Base-by-base conservation (phyloP, 139 green algal genomes). In the Diplosphaera chodatii region DNA sequence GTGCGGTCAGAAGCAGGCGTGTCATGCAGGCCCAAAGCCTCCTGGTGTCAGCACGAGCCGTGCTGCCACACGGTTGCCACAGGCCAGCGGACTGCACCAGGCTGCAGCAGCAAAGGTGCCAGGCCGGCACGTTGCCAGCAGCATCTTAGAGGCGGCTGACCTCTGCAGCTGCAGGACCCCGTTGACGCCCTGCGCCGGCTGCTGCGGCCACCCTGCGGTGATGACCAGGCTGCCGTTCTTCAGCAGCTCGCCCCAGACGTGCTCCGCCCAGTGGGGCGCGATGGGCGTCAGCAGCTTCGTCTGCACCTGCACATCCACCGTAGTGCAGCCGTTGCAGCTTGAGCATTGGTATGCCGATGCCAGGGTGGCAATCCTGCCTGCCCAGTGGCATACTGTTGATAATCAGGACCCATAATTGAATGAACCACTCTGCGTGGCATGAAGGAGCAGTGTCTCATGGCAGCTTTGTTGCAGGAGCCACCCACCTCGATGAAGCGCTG, bases 261-360 rank as follows among this genome's bases (percentile, higher is more conserved):
- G 92, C 71, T 99, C 95, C 40, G 77, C 83, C 29, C 84, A 94
- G 85, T 99, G 96, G 15, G 96, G 96, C 15, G 79, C 88, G 79
- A 99, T 93, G 71, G 96, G 95, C 28, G 84, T 81, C 68, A 98
- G 72, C 68, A 97, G 71, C 64, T 87, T 83, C 6, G 89, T 86
- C n/a, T 71, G 78, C n/a, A 91, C 79, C 80, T 88, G 77, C 63
- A 81, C 64, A 56, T 59, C 73, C 32, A 70, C n/a, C n/a, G n/a
- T n/a, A n/a, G n/a, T n/a, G n/a, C n/a, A n/a, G n/a, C n/a, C n/a
- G n/a, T n/a, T n/a, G n/a, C n/a, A n/a, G n/a, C n/a, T n/a, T n/a
- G n/a, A 31, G 13, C 69, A 3, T 1, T 72, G n/a, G 29, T 68
- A 1, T 27, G 22, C 5, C 1, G 2, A 31, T 40, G n/a, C 25